Evolutionary conservation across 2,329 filamentous ascomycete genomes (phyloP).

Genomic region (Leptographium radiaticola): DNA sequence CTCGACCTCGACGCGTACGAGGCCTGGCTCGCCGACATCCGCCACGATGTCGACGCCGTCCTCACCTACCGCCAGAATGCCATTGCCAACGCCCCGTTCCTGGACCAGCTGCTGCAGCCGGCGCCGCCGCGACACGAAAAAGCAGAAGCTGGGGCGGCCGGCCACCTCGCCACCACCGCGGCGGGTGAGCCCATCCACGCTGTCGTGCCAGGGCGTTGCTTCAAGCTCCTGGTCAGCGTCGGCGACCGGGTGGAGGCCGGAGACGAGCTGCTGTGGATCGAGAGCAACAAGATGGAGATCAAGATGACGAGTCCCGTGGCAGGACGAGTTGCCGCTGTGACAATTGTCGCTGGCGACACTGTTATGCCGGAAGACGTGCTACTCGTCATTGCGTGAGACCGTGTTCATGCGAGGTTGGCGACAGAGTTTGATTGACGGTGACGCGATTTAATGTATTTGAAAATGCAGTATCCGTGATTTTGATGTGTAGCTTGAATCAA

Average conservation of each 20-base stretch:
- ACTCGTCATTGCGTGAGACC: background rate
- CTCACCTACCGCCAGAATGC: too few relatives aligned
- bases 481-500: too few relatives aligned
- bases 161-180: background rate
- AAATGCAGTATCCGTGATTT: too few relatives aligned
- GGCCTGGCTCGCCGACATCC: conserved; percentile 18
- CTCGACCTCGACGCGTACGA: conserved; percentile 19
- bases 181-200: background rate
- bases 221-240: background rate
- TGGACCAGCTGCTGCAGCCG: too few relatives aligned
- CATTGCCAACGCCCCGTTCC: background rate
- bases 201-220: background rate
- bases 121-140: too few relatives aligned
- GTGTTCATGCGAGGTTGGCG: too few relatives aligned
- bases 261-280: background rate
- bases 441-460: too few relatives aligned
- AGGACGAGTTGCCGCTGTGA: background rate
- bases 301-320: background rate
- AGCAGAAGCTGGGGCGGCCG: too few relatives aligned
- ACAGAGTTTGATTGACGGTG: too few relatives aligned
- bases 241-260: background rate
- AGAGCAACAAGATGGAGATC: conserved; percentile 5
- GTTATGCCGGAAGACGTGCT: background rate
- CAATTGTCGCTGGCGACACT: background rate
- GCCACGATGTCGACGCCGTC: background rate